Evolutionary conservation across 2,329 filamentous ascomycete species (phyloP).

Genomic region (Colletotrichum sp.): DNA sequence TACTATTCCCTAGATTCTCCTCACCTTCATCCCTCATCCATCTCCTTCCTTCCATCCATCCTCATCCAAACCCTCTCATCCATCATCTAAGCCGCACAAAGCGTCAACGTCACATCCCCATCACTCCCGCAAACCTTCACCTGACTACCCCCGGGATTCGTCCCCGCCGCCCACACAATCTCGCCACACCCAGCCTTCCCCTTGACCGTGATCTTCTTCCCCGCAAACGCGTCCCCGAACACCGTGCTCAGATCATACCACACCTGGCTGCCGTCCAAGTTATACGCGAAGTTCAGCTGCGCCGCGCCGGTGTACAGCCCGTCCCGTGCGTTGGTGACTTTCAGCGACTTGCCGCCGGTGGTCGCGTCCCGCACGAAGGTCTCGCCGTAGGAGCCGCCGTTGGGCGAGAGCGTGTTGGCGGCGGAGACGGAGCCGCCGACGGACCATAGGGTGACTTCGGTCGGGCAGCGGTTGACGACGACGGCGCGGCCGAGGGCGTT

Average conservation of each 20-base stretch:
- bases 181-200: slow-evolving; percentile 33
- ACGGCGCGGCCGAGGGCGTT: slow-evolving; percentile 36
- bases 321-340: slow-evolving; percentile 37
- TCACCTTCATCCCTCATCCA: fast-evolving
- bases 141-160: slow-evolving; percentile 40
- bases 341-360: slow-evolving; percentile 43
- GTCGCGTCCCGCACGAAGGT: slow-evolving; percentile 36
- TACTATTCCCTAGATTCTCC: no score
- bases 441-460: slow-evolving; percentile 42
- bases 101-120: slow-evolving; percentile 38
- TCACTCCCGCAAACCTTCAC: slow-evolving; percentile 38
- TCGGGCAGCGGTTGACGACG: slow-evolving; percentile 41
- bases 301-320: slow-evolving; percentile 44
- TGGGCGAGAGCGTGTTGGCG: slow-evolving; percentile 28
- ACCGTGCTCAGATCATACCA: slow-evolving; percentile 47
- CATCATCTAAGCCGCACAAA: slow-evolving; percentile 31
- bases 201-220: slow-evolving; percentile 34
- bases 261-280: slow-evolving; percentile 34
- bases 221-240: slow-evolving; percentile 43
- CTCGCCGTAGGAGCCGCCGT: slow-evolving; percentile 36
- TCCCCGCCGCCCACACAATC: slow-evolving; percentile 40
- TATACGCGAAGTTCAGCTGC: slow-evolving; percentile 46
- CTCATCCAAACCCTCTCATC: no score
- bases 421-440: slow-evolving; percentile 36
- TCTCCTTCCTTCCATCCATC: no score